Evolutionary conservation across 2,329 filamentous ascomycete genomes (phyloP).

Genomic region (Xylariaceae sp.): DNA sequence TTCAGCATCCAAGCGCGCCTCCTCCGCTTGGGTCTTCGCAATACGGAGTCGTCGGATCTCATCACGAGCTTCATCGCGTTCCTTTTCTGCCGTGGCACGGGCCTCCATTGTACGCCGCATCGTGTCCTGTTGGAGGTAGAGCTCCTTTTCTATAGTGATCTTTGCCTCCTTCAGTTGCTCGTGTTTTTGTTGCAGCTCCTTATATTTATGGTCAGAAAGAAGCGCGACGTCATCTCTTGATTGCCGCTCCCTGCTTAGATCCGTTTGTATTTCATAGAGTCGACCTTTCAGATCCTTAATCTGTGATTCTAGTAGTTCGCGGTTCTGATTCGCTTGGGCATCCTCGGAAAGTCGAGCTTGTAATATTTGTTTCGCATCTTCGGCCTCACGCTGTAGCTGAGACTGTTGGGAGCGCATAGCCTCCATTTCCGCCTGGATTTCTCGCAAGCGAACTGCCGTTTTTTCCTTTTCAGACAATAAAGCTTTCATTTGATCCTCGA

Average conservation of each 20-base stretch:
- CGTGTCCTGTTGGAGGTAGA: slow-evolving; percentile 92
- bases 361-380: slow-evolving; percentile 80
- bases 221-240: slow-evolving; percentile 91
- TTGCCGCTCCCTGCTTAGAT: slow-evolving; percentile 85
- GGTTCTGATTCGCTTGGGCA: slow-evolving; percentile 74
- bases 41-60: slow-evolving; percentile 80
- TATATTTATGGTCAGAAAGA: slow-evolving; percentile 82
- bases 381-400: slow-evolving; percentile 82
- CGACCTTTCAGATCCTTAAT: slow-evolving; percentile 83
- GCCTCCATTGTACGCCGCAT: slow-evolving; percentile 81
- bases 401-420: slow-evolving; percentile 79
- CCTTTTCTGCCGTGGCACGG: slow-evolving; percentile 72
- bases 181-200: slow-evolving; percentile 77
- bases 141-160: slow-evolving; percentile 95
- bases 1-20: slow-evolving; percentile 79
- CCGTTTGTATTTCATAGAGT: slow-evolving; percentile 78
- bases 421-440: slow-evolving; percentile 82
- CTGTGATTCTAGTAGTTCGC: slow-evolving; percentile 79
- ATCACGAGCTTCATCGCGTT: slow-evolving; percentile 81
- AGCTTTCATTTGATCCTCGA: slow-evolving; percentile 73
- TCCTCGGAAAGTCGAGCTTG: slow-evolving; percentile 89
- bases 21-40: slow-evolving; percentile 80
- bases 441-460: slow-evolving; percentile 69
- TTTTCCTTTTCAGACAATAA: slow-evolving; percentile 75
- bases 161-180: slow-evolving; percentile 87